Evolutionary conservation across 805 yeast genomes (phyloP).

Genomic region (Kodamaea nitidulidarum): DNA sequence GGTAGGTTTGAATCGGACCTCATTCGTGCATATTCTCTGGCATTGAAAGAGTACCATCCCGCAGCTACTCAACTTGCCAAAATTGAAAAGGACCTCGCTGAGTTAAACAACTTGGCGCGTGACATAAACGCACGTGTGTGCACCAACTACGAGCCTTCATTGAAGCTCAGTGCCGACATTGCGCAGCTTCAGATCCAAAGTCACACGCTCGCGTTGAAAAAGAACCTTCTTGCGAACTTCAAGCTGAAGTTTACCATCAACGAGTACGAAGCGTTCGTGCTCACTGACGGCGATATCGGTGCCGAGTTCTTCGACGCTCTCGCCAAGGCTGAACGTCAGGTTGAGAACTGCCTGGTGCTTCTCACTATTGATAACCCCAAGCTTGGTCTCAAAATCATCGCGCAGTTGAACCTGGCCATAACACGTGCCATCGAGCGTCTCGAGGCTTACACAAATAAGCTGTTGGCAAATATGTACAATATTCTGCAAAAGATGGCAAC

Average conservation of each 20-base stretch:
- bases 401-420: conserved; percentile 49
- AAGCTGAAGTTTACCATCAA: conserved; percentile 62
- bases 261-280: conserved; percentile 64
- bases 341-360: conserved; percentile 63
- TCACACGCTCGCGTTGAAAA: conserved; percentile 42
- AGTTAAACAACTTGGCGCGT: conserved; percentile 18
- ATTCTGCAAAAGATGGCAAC: conserved; percentile 21
- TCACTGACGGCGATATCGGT: conserved; percentile 45
- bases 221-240: conserved; percentile 48
- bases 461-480: conserved; percentile 28
- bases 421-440: conserved; percentile 35
- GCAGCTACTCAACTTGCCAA: conserved; percentile 23
- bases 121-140: conserved; percentile 41
- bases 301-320: conserved; percentile 59
- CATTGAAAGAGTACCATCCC: conserved; percentile 33
- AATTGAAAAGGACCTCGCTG: conserved; percentile 16
- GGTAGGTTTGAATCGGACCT: conserved; percentile 60
- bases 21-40: conserved; percentile 45
- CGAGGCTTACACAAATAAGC: conserved; percentile 26
- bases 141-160: conserved; percentile 20
- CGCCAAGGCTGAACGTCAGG: conserved; percentile 58
- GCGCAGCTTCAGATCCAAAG: conserved; percentile 27
- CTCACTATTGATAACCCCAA: conserved; percentile 65
- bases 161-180: conserved; percentile 22
- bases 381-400: conserved; percentile 63